Evolutionary conservation across 75 land plant genomes (phyloP).

Genomic region (Picea sitchensis): DNA sequence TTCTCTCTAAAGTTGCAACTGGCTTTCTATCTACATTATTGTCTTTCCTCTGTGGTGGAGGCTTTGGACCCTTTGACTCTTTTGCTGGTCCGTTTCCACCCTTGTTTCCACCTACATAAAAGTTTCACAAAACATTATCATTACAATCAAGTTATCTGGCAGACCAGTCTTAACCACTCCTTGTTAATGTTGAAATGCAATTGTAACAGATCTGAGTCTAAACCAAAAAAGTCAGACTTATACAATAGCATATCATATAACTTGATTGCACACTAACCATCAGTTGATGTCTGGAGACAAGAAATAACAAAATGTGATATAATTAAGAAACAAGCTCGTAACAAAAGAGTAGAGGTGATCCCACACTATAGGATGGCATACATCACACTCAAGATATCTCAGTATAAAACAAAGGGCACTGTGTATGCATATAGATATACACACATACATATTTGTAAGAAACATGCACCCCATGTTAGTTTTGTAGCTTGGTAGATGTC

Average conservation of each 20-base stretch:
- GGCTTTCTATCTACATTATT: slow-evolving; percentile 24
- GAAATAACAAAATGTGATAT: no score
- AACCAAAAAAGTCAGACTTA: neutral
- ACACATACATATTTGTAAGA: no score
- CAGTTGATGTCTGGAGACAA: no score
- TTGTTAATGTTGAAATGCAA: neutral
- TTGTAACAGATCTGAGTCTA: neutral
- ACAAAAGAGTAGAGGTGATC: no score
- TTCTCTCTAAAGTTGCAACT: slow-evolving; percentile 49
- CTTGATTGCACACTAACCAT: neutral
- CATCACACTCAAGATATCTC: no score
- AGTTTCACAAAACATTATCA: neutral
- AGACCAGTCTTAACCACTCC: neutral
- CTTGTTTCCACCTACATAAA: slow-evolving; percentile 17
- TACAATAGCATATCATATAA: neutral
- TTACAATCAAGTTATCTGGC: slow-evolving; percentile 5
- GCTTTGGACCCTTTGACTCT: slow-evolving; percentile 32
- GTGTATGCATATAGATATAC: no score
- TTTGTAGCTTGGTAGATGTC: no score
- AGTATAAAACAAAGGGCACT: no score
- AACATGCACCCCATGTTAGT: no score
- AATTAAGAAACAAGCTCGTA: no score
- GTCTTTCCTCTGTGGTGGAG: slow-evolving; percentile 51
- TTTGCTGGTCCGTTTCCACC: slow-evolving; percentile 15
- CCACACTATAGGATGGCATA: no score